These are phyloP conservation scores for Rhododendron mucronatum DNA, from an alignment of 148 eudicot species.

Conservation along the genomic window DNA sequence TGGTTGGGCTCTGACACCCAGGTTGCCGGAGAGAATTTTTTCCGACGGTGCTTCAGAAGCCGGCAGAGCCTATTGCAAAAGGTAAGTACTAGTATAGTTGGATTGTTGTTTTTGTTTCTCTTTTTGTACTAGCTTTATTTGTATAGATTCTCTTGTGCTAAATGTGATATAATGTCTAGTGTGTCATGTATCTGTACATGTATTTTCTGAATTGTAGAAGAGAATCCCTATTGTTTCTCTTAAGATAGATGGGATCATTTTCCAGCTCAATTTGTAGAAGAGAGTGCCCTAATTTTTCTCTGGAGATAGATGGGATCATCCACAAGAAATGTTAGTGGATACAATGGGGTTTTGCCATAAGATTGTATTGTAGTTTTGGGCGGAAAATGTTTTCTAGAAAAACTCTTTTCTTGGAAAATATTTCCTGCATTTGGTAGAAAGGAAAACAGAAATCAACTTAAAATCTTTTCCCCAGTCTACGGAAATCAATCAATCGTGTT, in stretches of 20 bases:
- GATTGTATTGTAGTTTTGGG: neutral
- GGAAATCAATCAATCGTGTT: too few species aligned
- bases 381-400: neutral
- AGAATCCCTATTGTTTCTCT: neutral
- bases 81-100: conserved; percentile 1
- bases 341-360: neutral
- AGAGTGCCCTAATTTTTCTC: too few species aligned
- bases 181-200: too few species aligned
- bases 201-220: neutral
- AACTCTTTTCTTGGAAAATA: neutral
- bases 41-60: conserved; percentile 67
- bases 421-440: neutral
- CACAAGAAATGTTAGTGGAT: too few species aligned
- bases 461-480: neutral
- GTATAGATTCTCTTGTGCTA: neutral
- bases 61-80: conserved; percentile 65
- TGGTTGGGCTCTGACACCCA: conserved; percentile 32
- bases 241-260: too few species aligned
- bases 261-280: too few species aligned
- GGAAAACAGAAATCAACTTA: neutral
- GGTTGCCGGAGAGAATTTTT: conserved; percentile 57
- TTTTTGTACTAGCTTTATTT: neutral
- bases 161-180: neutral
- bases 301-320: too few species aligned
- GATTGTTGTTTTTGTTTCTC: too few species aligned